Evolutionary conservation across 352 stramenopile species (phyloP).

Genomic region (Phytopythium aichiense): DNA sequence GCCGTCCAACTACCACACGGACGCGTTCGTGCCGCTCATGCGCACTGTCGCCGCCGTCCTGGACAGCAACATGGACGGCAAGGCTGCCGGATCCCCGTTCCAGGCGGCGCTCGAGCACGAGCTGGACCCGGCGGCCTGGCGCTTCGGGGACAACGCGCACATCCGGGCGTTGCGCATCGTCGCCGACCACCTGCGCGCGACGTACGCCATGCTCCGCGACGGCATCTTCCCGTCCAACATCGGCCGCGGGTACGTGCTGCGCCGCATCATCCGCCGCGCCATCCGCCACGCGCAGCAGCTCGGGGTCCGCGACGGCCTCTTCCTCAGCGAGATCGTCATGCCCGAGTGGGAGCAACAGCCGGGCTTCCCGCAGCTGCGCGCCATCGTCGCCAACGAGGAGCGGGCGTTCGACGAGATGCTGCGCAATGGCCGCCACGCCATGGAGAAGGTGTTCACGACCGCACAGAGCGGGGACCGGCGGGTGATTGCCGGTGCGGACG

Average conservation of each 20-base stretch:
- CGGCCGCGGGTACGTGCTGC: conserved; percentile 94
- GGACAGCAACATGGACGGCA: conserved; percentile 20
- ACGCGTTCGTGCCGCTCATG: conserved; percentile 94
- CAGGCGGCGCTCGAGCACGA: conserved; percentile 34
- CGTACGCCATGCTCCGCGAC: conserved; percentile 92
- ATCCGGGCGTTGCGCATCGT: conserved; percentile 87
- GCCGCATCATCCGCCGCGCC: conserved; percentile 91
- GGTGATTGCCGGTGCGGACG: conserved; percentile 41
- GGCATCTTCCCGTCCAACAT: conserved; percentile 95
- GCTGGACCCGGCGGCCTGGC: conserved; percentile 27
- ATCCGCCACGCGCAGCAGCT: conserved; percentile 70
- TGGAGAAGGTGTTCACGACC: conserved; percentile 55
- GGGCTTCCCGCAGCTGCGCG: conserved; percentile 56
- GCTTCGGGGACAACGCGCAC: conserved; percentile 47
- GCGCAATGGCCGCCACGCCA: conserved; percentile 40
- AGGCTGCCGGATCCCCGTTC: conserved; percentile 21
- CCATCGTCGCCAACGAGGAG: conserved; percentile 70
- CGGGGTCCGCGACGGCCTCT: conserved; percentile 37
- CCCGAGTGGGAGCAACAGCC: conserved; percentile 31
- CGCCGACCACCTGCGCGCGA: conserved; percentile 94
- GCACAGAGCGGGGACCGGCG: conserved; percentile 10
- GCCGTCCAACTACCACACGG: conserved; percentile 96
- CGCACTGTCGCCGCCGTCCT: conserved; percentile 36
- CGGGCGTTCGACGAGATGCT: conserved; percentile 74
- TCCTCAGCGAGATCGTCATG: conserved; percentile 48